phyloP scores from a whole-genome alignment of 768 basidiomycete species.

The Saitozyma sp. region DNA sequence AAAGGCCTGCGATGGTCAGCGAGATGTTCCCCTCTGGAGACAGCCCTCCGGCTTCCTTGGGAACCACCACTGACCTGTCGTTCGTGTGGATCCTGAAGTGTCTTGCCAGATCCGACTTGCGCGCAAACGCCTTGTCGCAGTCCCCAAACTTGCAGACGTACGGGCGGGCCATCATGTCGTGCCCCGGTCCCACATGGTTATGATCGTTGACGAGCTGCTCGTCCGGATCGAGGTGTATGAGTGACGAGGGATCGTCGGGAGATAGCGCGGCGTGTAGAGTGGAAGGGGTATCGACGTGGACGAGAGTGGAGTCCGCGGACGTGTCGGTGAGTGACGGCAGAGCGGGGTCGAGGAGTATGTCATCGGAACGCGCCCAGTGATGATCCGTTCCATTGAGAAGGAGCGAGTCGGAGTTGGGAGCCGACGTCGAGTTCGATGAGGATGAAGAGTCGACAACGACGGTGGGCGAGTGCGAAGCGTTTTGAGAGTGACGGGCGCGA shows the following conservation, averaged over 20 bases:
- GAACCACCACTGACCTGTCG: slow-evolving; percentile 51
- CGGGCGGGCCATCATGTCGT: slow-evolving; percentile 34
- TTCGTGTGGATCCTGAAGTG: slow-evolving; percentile 56
- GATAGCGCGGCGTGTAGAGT: no score
- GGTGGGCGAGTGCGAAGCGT: no score
- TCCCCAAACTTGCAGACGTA: slow-evolving; percentile 34
- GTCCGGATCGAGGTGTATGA: not conserved
- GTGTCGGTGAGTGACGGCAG: no score
- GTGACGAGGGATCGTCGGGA: not conserved
- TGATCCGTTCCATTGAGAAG: no score
- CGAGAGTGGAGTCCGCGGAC: no score
- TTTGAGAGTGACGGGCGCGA: no score
- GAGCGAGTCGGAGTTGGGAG: no score
- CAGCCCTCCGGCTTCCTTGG: not conserved
- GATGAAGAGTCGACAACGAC: no score
- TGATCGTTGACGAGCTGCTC: slow-evolving; percentile 43
- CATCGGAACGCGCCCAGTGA: no score
- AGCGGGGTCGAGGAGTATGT: no score
- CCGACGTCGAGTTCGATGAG: no score
- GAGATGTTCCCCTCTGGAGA: not conserved
- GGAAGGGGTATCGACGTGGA: no score
- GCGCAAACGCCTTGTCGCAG: slow-evolving; percentile 53
- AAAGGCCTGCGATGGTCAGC: slow-evolving; percentile 35
- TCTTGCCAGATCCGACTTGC: slow-evolving; percentile 53
- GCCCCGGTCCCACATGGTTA: slow-evolving; percentile 36